A percentile compares a stretch with the other conserved stretches of the same genome.
These are phyloP conservation scores for Zymoseptoria pseudotritici DNA, from an alignment of 2,329 filamentous ascomycete species.

Conservation along the genomic window DNA sequence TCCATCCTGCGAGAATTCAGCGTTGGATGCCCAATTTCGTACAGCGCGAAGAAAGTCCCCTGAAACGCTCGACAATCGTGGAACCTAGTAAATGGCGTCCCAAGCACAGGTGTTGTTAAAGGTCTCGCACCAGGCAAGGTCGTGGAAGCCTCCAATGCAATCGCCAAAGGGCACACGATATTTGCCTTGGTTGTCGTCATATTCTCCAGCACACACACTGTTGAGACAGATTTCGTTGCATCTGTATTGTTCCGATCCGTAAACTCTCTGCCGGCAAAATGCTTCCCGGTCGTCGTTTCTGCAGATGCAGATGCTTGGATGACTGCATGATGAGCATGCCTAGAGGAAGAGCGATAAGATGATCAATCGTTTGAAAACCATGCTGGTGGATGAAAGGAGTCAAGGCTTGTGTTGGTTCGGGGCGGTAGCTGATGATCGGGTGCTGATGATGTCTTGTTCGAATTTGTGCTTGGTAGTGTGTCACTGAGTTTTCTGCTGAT, in stretches of 20 bases:
- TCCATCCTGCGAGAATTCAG: no score
- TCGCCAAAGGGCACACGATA: not conserved
- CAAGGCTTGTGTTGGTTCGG: no score
- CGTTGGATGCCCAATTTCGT: no score
- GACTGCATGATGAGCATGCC: not conserved
- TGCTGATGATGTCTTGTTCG: no score
- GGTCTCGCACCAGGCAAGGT: not conserved
- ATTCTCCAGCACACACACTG: not conserved
- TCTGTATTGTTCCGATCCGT: not conserved
- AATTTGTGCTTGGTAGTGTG: no score
- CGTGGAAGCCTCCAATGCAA: not conserved
- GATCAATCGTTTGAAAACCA: not conserved
- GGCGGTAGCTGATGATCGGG: no score
- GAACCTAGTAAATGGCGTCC: no score
- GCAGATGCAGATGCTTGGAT: not conserved
- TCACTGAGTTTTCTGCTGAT: no score
- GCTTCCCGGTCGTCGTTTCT: not conserved
- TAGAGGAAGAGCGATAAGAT: not conserved
- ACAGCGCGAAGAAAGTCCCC: no score
- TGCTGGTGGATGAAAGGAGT: not conserved
- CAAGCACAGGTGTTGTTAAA: not conserved
- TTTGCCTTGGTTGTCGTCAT: not conserved
- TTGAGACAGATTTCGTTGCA: not conserved
- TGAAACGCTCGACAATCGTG: no score
- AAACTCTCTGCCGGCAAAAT: not conserved